These are phyloP conservation scores for Naganishia cerealis DNA, from an alignment of 1,284 basidiomycete species.

Conservation along the genomic window DNA sequence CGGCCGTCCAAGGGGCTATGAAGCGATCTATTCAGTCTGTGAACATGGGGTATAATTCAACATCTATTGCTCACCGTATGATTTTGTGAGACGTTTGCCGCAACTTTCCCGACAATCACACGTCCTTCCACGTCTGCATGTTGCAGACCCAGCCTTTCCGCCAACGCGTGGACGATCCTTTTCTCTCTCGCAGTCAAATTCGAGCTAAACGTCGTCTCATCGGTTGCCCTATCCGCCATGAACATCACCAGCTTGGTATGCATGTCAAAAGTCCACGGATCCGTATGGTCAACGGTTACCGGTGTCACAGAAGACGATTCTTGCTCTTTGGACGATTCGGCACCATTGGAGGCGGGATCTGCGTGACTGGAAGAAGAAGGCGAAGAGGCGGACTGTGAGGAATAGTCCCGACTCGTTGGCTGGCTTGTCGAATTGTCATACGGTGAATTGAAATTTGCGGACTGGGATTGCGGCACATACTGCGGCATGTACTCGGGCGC, in stretches of 20 bases:
- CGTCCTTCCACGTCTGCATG: constrained; percentile 90
- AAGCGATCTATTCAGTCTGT: not conserved
- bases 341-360: not conserved
- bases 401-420: constrained; percentile 13
- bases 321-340: constrained; percentile 4
- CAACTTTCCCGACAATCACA: constrained; percentile 74
- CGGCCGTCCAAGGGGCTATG: constrained; percentile 19
- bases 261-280: constrained; percentile 91
- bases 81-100: constrained; percentile 49
- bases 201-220: constrained; percentile 91
- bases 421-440: constrained; percentile 11
- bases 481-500: not conserved
- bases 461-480: not conserved
- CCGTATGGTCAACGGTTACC: constrained; percentile 78
- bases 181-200: constrained; percentile 81
- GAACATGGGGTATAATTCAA: not conserved
- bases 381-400: constrained; percentile 17
- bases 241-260: constrained; percentile 95
- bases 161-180: constrained; percentile 89
- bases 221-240: constrained; percentile 96
- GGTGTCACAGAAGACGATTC: constrained; percentile 1
- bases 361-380: constrained; percentile 17
- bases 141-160: constrained; percentile 90
- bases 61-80: constrained; percentile 11
- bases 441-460: not conserved